Evolutionary conservation across 306 rosid species (phyloP), one percentile per base, ranked within the genome.

Genomic region (Rosa multiflora): DNA sequence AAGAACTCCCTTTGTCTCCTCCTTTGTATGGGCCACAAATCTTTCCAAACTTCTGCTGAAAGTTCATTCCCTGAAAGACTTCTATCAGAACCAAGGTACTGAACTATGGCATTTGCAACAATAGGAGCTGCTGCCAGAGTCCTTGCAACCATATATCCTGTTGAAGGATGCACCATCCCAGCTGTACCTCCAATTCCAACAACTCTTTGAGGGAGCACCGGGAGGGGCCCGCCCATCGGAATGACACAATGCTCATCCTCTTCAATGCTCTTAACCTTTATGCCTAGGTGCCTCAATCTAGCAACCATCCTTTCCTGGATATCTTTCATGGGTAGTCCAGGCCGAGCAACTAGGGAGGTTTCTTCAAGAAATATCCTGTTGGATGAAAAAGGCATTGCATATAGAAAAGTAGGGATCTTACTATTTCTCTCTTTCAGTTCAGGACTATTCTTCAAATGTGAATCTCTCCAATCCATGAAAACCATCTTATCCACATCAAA

Each of bases 211-310:
- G 99, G 97, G 17, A 95, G 97, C 86, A 95, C 90, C 0, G 98
- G 99, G 20, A 95, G 96, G 23, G 96, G 97, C 7, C 99, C 99
- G 7, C 99, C 99, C 99, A 95, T 95, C 14, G 97, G 99, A 88
- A 93, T 95, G 67, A 95, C 90, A 83, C 99, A 95, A 42, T 85
- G 94, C 84, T 95, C 99, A 67, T 95, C 99, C 80, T 93, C 99
- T 86, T 95, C 99, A 48, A 95, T 93, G 90, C 96, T 95, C 81
- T 88, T 91, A 77, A 93, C 97, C 76, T 84, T 91, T 62, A 95
- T 91, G 13, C 98, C 99, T 78, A 95, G 87, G 81, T 95, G 96
- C 75, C 74, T 91, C 83, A 91, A 79, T 84, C 99, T 87, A 72
- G 97, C 93, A 75, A 85, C 98, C 99, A 95, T 90, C 82, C 97